phyloP scores from a whole-genome alignment of 2,329 filamentous ascomycete species.

The Aspergillus fijiensis region DNA sequence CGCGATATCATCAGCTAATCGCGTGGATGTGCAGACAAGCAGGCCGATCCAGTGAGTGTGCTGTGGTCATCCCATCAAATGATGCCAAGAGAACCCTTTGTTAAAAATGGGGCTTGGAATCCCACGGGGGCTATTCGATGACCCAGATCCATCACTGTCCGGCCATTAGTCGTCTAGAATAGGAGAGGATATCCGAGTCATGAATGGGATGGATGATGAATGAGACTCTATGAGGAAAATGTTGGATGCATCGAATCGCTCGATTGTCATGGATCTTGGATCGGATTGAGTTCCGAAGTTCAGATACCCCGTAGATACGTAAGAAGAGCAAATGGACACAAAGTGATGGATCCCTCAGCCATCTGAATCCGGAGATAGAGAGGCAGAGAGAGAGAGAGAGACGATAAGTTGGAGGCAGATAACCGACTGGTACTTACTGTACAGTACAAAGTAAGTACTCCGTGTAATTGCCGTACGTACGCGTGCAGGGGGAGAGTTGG shows the following conservation, averaged over 20 bases:
- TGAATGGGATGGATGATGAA: neutral
- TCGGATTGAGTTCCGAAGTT: neutral
- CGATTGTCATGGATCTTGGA: neutral
- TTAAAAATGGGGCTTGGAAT: neutral
- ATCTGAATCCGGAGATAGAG: neutral
- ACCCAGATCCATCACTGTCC: too few relatives aligned
- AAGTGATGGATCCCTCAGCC: neutral
- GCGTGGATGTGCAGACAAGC: conserved; percentile 1
- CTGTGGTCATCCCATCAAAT: conserved; percentile 14
- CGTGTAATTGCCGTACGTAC: neutral
- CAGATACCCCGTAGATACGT: neutral
- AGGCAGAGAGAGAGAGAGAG: neutral
- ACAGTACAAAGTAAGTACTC: neutral
- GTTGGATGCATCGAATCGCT: neutral
- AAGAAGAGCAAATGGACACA: neutral
- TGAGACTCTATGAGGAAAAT: neutral
- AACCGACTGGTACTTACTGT: neutral
- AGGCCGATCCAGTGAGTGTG: neutral
- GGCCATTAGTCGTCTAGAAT: neutral
- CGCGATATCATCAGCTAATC: conserved; percentile 10
- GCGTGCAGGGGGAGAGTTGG: neutral
- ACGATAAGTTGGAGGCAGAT: neutral
- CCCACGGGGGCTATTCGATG: neutral
- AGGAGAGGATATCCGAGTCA: neutral
- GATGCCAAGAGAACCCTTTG: conserved; percentile 19